Base-by-base conservation (phyloP, 2,329 filamentous ascomycete species). In the Ceratocystis harringtonii region DNA sequence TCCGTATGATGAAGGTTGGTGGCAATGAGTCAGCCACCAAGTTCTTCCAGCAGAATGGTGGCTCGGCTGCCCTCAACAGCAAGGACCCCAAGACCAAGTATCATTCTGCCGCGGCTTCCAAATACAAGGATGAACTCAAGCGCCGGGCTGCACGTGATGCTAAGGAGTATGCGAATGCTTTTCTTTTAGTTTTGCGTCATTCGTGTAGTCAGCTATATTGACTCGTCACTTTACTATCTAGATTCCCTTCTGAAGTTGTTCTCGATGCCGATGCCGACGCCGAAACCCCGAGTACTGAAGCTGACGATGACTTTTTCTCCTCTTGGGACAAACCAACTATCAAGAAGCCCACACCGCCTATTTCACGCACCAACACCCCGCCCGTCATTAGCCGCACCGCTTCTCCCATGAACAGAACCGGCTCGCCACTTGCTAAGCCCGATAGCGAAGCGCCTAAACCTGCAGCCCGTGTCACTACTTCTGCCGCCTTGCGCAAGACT, bases 41-140 rank as follows among this genome's bases (percentile, higher is more conserved):
- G 78, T 99, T 90, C 80, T 99, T 97, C 80, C 92, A 96, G 77
- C 87, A 90, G 71, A 94, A 99, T 74, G 94, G 94, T 69, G 94
- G 94, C 68, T 92, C 89, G 50, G 92, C 92, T 62, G 92, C 92
- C 65, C 83, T 99, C 68, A 90, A 90, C 70, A 96, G 91, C 83
- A 97, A 97, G 77, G 94, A 99, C 73, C 83, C 88, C 61, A 97
- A 96, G 79, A 91, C 90, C 66, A 99, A 99, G 79, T 99, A 99
- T 76, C 91, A 89, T 64, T 96, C 90, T 69, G 88, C 84, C 72
- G 88, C 89, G n/a, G 94, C 94, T 25, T 88, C 85, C 70, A 97
- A 97, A 77, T 99, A 99, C 78, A 99, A 99, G 80, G 92, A 96
- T 65, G 92, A 97, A 75, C 81, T 99, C 67, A 92, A 92, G 78